phyloP scores from a whole-genome alignment of 176 grass and related monocot species.

The Pontederia crassipes region DNA sequence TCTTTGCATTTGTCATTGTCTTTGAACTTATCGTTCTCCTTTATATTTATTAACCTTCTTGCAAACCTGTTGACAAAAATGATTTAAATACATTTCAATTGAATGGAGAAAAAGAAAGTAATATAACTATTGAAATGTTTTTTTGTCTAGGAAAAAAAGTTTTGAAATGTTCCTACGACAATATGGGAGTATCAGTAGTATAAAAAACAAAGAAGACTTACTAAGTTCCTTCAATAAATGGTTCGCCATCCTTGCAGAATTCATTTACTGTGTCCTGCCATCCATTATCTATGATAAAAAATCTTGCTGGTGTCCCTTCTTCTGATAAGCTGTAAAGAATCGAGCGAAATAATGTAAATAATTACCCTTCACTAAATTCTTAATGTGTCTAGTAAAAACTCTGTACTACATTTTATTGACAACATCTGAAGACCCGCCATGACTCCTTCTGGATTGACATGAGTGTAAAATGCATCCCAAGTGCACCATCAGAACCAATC shows the following conservation, averaged over 20 bases:
- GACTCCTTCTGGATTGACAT: constrained; percentile 31
- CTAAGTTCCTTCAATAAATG: constrained; percentile 17
- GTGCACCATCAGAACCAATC: constrained; percentile 66
- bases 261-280: constrained; percentile 40
- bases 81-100: neutral
- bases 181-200: no score
- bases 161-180: no score
- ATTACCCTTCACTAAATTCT: no score
- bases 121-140: no score
- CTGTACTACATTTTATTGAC: neutral
- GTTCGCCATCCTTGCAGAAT: constrained; percentile 23
- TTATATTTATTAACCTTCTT: constrained; percentile 24
- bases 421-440: constrained; percentile 39
- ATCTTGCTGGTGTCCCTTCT: constrained; percentile 34
- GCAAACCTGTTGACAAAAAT: constrained; percentile 28
- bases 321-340: constrained; percentile 15
- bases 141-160: no score
- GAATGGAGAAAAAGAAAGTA: neutral
- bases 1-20: constrained; percentile 25
- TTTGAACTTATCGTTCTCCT: constrained; percentile 44
- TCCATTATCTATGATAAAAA: constrained; percentile 58
- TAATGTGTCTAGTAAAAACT: no score
- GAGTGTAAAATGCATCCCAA: constrained; percentile 71
- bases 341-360: neutral
- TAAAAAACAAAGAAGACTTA: constrained; percentile 14